Base-by-base conservation (phyloP, 257 asterid genomes). In the Lithospermum erythrorhizon region DNA sequence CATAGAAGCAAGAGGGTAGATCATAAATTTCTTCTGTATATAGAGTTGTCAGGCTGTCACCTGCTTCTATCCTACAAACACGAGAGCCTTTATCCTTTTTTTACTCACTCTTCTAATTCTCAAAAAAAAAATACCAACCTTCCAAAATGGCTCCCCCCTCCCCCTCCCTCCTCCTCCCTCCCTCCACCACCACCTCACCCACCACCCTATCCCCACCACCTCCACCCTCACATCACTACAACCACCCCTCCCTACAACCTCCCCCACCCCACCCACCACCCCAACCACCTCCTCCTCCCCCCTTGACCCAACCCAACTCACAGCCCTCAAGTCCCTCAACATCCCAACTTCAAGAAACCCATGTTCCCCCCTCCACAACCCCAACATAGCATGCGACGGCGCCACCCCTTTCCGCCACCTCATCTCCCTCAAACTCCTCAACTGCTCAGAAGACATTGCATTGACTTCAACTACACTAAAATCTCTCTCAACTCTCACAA, bases 391-490 rank as follows among this genome's bases (percentile, higher is more conserved):
- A 48, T 90, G 98, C 68, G 98, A 90, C 82, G 57, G 76, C 68
- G 19, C 84, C 72, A 11, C 68, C 64, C 99, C 97, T 45, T 86
- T 77, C 75, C 84, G 95, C 76, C 89, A 81, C 81, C 83, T 93
- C 72, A 17, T 81, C 76, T 84, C 96, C 14, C 91, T 93, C 61
- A 82, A 84, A 1, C 83, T 93, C 51, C 22, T 87, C 64, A 83
- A 93, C 80, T 93, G 97, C 84, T 81, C 97, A 5, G 93, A 77
- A 23, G 96, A 82, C 53, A 81, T 86, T 30, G 80, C 83, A 2
- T 56, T 93, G 10, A 82, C 96, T 24, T 63, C 64, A 67, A 72
- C 86, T 18, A 87, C 97, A 20, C 89, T 89, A 55, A 73, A 86
- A 58, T 77, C 97, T 32, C 95, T 93, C 68, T 76, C 89, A 61